A percentile compares a stretch with the other conserved stretches of the same genome.
Evolutionary conservation across 2,329 filamentous ascomycete species (phyloP).

Genomic region (Dichotomopilus funicola): DNA sequence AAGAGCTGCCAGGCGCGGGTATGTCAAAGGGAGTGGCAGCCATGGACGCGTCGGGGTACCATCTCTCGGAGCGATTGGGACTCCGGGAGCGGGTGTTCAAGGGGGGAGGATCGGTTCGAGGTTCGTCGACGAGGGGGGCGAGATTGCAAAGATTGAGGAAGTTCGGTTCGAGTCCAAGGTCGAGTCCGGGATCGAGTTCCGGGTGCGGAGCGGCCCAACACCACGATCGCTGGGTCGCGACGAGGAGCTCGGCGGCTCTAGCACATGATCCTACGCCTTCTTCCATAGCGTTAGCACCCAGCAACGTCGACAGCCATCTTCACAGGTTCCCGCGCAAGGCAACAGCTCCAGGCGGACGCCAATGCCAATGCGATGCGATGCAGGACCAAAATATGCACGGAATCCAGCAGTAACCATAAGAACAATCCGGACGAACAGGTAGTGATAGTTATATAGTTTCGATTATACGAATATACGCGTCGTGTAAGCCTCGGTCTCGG

Average conservation of each 20-base stretch:
- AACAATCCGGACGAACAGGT: too few species aligned
- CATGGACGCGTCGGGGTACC: conserved; percentile 39
- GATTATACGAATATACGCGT: neutral
- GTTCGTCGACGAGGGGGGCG: too few species aligned
- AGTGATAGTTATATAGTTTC: too few species aligned
- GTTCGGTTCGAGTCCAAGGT: neutral
- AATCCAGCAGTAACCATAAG: too few species aligned
- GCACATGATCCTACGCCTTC: conserved; percentile 31
- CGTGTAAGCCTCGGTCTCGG: conserved; percentile 4
- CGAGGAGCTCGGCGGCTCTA: conserved; percentile 28
- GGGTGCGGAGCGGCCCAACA: conserved; percentile 19
- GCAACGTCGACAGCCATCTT: too few species aligned
- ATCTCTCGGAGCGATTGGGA: conserved; percentile 28
- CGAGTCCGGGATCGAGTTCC: conserved; percentile 13
- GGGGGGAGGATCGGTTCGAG: neutral
- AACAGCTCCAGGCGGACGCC: too few species aligned
- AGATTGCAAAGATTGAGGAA: too few species aligned
- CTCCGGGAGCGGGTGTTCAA: neutral
- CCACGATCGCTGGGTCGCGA: conserved; percentile 23
- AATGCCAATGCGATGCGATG: conserved; percentile 5
- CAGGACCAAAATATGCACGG: neutral
- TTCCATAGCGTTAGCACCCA: too few species aligned
- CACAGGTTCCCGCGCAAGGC: too few species aligned
- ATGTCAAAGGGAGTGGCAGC: conserved; percentile 45
- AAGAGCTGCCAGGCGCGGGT: conserved; percentile 37